A percentile compares a stretch with the other conserved stretches of the same genome.
Conservation (phyloP, 2,329 filamentous ascomycete genomes). For the Harringtonia lauricola region DNA sequence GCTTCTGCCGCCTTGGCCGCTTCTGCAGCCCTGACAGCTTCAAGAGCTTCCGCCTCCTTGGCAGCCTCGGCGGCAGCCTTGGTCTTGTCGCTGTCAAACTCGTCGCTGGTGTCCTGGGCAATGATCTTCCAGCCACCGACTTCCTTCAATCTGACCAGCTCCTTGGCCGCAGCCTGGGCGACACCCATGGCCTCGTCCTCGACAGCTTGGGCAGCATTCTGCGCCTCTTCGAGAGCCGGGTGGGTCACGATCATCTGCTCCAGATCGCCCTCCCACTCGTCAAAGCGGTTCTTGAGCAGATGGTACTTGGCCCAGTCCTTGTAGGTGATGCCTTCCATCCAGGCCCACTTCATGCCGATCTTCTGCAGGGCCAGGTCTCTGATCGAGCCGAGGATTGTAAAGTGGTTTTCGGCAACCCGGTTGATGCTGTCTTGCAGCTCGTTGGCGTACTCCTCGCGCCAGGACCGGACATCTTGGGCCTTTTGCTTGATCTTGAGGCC, state of each 20-base stretch:
- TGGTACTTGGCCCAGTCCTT: conserved; percentile 97
- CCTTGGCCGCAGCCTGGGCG: conserved; percentile 67
- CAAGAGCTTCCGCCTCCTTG: conserved; percentile 12
- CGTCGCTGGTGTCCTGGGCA: conserved; percentile 60
- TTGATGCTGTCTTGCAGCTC: conserved; percentile 59
- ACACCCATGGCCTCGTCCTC: conserved; percentile 72
- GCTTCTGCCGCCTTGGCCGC: conserved; percentile 9
- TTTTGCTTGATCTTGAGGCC: conserved; percentile 65
- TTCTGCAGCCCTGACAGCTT: conserved; percentile 19
- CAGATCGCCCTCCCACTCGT: conserved; percentile 76
- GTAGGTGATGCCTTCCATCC: conserved; percentile 91
- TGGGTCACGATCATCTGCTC: conserved; percentile 66
- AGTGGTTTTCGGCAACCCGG: conserved; percentile 65
- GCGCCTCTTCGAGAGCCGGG: conserved; percentile 56
- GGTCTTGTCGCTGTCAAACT: conserved; percentile 63
- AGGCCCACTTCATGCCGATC: conserved; percentile 90
- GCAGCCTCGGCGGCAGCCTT: conserved; percentile 42
- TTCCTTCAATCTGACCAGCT: conserved; percentile 71
- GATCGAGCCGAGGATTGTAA: conserved; percentile 72
- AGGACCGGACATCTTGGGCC: conserved; percentile 65
- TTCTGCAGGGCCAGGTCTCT: conserved; percentile 78
- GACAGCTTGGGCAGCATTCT: conserved; percentile 43
- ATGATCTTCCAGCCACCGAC: conserved; percentile 76
- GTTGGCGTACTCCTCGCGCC: conserved; percentile 61
- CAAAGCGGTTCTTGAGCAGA: conserved; percentile 69